Evolutionary conservation across 257 asterid species (phyloP).

Genomic region (Ehretia macrophylla): DNA sequence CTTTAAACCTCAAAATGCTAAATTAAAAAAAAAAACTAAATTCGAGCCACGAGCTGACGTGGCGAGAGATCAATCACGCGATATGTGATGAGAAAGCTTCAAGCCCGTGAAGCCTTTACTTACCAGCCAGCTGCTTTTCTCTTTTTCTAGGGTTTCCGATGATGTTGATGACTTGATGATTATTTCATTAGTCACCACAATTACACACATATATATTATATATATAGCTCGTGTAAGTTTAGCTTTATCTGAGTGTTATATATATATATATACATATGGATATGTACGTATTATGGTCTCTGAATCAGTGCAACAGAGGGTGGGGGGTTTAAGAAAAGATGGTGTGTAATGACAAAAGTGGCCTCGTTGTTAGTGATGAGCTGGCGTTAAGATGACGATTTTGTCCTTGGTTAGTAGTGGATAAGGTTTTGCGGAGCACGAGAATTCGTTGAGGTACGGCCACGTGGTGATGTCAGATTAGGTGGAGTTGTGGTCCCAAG

Average conservation of each 20-base stretch:
- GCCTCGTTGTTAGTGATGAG: neutral
- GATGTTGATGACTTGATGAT: neutral
- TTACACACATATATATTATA: too few species aligned
- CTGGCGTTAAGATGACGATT: neutral
- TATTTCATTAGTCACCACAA: too few species aligned
- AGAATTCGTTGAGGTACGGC: neutral
- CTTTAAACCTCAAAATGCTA: too few species aligned
- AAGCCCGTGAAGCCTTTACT: conserved; percentile 20
- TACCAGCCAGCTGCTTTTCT: conserved; percentile 13
- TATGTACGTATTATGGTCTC: neutral
- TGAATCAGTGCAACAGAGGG: conserved; percentile 7
- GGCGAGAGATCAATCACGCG: neutral
- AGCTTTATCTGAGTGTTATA: too few species aligned
- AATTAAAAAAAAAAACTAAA: too few species aligned
- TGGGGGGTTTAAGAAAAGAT: neutral
- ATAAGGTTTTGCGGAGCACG: conserved; percentile 4
- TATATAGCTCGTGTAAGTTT: too few species aligned
- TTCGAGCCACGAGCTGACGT: neutral
- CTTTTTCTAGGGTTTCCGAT: conserved; percentile 7
- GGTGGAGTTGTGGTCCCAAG: neutral
- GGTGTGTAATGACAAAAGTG: neutral
- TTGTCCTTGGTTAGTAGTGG: neutral
- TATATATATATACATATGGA: too few species aligned
- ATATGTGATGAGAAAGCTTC: neutral
- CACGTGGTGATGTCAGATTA: conserved; percentile 6